phyloP scores from a whole-genome alignment of 2,329 filamentous ascomycete species.

The Colletotrichum magnum region DNA sequence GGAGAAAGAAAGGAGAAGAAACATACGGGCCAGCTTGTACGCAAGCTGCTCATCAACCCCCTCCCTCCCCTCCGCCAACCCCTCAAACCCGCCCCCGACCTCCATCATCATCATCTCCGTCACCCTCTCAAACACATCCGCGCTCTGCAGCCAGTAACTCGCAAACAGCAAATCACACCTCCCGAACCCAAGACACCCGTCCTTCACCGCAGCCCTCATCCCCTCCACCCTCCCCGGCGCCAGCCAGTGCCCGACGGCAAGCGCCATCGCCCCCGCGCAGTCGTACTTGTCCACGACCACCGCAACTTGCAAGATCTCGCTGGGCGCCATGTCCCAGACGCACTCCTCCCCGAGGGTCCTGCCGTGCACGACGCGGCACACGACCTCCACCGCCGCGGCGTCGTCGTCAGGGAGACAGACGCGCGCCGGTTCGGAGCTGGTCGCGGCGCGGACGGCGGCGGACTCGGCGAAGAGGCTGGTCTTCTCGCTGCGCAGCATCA shows the following conservation, averaged over 20 bases:
- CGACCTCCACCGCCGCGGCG: constrained; percentile 1
- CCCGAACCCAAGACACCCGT: neutral
- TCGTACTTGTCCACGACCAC: constrained; percentile 20
- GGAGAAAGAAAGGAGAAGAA: neutral
- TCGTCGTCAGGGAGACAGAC: constrained; percentile 1
- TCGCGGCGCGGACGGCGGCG: constrained; percentile 1
- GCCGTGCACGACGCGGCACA: constrained; percentile 11
- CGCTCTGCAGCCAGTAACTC: constrained; percentile 19
- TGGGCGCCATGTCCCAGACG: neutral
- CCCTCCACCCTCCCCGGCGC: neutral
- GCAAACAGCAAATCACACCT: constrained; percentile 12
- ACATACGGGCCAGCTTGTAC: constrained; percentile 7
- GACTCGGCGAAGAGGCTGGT: neutral
- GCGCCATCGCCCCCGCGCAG: constrained; percentile 5
- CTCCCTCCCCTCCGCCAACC: neutral
- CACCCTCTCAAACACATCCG: neutral
- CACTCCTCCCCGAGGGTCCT: neutral
- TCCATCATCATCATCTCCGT: neutral
- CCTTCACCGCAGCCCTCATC: neutral
- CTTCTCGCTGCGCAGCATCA: neutral
- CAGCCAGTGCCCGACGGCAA: constrained; percentile 8
- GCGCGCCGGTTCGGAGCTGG: neutral
- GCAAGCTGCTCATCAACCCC: neutral
- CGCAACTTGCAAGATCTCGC: neutral
- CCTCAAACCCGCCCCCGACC: neutral